Percentiles rank a stretch among this genome's conserved stretches.
phyloP scores from a whole-genome alignment of 2,329 filamentous ascomycete genomes.

The Cadophora luteo-olivacea region DNA sequence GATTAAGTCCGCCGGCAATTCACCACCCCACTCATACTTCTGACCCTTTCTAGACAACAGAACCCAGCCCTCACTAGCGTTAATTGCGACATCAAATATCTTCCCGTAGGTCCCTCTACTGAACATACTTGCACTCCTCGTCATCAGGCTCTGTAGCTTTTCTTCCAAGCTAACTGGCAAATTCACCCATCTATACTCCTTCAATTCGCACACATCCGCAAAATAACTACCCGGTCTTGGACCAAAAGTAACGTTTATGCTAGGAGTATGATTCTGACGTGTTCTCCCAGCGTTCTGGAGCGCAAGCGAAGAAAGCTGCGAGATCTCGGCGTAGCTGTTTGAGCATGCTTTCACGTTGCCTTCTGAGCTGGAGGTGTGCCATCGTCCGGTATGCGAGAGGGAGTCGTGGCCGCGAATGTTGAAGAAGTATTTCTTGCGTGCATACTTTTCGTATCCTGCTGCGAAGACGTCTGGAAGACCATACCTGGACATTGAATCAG shows the following conservation, averaged over 20 bases:
- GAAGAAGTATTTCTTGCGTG: conserved; percentile 17
- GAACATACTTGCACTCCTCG: background rate
- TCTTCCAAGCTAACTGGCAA: conserved; percentile 12
- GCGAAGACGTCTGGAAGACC: conserved; percentile 9
- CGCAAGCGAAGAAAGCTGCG: background rate
- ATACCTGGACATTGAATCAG: background rate
- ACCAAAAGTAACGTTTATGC: conserved; percentile 18
- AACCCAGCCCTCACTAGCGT: conserved; percentile 11
- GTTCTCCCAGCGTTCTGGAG: background rate
- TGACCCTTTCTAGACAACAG: conserved; percentile 1
- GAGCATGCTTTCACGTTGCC: conserved; percentile 3
- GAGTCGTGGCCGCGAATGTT: conserved; percentile 23
- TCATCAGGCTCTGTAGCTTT: background rate
- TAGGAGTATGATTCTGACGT: background rate
- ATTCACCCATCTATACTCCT: conserved; percentile 19
- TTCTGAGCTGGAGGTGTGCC: conserved; percentile 5
- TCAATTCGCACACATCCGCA: conserved; percentile 14
- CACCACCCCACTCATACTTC: conserved; percentile 9
- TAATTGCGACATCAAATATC: conserved; percentile 11
- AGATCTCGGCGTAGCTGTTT: conserved; percentile 3
- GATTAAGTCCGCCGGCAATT: background rate
- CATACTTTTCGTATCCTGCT: background rate
- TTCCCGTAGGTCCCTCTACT: background rate
- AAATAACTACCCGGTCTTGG: conserved; percentile 15
- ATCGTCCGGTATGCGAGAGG: conserved; percentile 21